Evolutionary conservation across 768 basidiomycete species (phyloP), one percentile per base, ranked within the genome.

Genomic region (Rhizopogon vesiculosus): DNA sequence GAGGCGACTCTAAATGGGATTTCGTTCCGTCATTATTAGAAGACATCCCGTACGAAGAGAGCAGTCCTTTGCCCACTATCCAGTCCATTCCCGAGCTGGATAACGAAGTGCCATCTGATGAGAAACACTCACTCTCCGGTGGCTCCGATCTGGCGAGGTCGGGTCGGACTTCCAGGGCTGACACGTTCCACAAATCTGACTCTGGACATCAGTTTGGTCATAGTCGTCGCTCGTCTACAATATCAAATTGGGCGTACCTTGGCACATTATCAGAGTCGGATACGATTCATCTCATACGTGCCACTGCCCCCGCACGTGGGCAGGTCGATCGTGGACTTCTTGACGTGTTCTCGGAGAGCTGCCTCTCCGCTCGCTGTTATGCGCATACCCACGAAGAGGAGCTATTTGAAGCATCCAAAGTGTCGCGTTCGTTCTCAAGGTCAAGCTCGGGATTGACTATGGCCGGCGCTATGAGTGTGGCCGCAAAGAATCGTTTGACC

Each of bases 301-400:
- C 84, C 15, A 84, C 88, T 16, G 73, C 82, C 9, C 72, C 80
- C 42, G 83, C 84, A 35, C 85, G 91, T 45, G 76, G 78, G 29
- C 80, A 83, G 41, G 84, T 92, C 50, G 93, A 96, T 62, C 81
- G 86, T 43, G 85, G 84, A 10, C 73, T 98, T 16, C 78, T 81
- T 45, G 94, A 96, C 64, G 83, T 97, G 55, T 84, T 88, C 61
- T 93, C 92, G 10, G 84, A 87, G 56, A 75, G 77, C 22, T 88
- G 89, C 59, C 70, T 86, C 28, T 77, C 81, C 2, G 88, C 86
- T 15, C 81, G 94, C 42, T 80, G 78, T 45, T 78, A 86, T 52
- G 86, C 86, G 7, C 79, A 75, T 53, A 75, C 77, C 41, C 82
- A 79, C 55, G 85, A 86, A 53, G 81, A 84, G 62, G 81, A 83